Evolutionary conservation across 768 basidiomycete species (phyloP), one percentile per base, ranked within the genome.

Genomic region (Lactarius akahatsu): DNA sequence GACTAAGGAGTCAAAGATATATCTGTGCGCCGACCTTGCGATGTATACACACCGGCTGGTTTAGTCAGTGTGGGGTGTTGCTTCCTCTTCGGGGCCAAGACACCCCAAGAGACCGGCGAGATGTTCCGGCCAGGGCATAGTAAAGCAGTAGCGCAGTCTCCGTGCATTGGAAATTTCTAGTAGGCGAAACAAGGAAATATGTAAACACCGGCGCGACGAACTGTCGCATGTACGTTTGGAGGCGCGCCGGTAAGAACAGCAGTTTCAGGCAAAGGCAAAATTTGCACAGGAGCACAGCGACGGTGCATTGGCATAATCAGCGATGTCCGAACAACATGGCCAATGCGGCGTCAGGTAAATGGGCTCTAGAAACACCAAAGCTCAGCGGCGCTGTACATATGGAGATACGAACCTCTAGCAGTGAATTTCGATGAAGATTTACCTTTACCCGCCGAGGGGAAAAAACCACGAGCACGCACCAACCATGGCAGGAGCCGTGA

Each of bases 291-390:
- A 23, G 34, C 34, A 26, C 38, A 26, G 57, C 38, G 30, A 62
- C 56, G 13, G 18, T 47, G 16, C 7, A 28, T 18, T 3, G 32
- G 30, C 23, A 40, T 47, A 32, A n/a, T 40, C 52, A 45, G 55
- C 11, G 5, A 47, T 10, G 20, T 41, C 63, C 57, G 38, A 47
- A 16, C 18, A 52, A 30, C 59, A 26, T 38, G n/a, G 36, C n/a
- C 32, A n/a, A 40, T 57, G 55, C 60, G 38, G 61, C 56, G 65
- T 41, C 11, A 16, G 13, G 36, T n/a, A 34, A 20, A 26, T 56
- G 55, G 26, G 20, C 15, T 50, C 28, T 40, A 36, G 28, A 61
- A 50, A 32, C 36, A 23, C 30, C 55, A 57, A 56, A 58, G 38
- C n/a, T 47, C 7, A 2, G 32, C 60, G 60, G 65, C 28, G 18